Base-by-base conservation (phyloP, 768 basidiomycete species). In the Naganishia vaughanmartiniae region DNA sequence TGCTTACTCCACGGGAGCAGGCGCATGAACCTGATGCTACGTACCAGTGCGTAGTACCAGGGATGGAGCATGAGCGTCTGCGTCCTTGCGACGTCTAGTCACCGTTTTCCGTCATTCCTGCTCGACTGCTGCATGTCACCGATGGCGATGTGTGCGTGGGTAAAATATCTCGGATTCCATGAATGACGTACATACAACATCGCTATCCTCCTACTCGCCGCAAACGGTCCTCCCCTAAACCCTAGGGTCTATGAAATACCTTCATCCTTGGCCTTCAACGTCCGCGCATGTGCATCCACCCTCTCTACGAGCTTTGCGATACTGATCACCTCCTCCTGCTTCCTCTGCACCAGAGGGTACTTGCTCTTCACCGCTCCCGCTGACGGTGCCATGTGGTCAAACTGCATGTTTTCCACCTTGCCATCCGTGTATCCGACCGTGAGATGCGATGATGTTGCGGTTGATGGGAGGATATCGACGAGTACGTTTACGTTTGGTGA, bases 391-490 rank as follows among this genome's bases (percentile, higher is more conserved):
- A n/a, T 26, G 9, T 21, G 14, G 24, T 56, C 53, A 24, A 72
- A 42, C 15, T 31, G 30, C 28, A 69, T 68, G 53, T 30, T 68
- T 34, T 72, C 71, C 26, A 66, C 42, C 54, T 72, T 72, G 2
- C 71, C 71, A 57, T 72, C 71, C 33, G 67, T 31, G 56, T 72
- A 72, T 45, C 71, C 71, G 55, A 72, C 66, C 0, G 11, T 54
- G 17, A 72, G 42, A 9, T 55, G 53, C 24, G 56, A 34, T 19
- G 28, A 24, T 9, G 46, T 36, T 14, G 42, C 48, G 28, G 15
- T 42, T 11, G 51, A 28, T 15, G 71, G 71, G 12, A 72, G 45
- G 17, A 72, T 66, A n/a, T 48, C 39, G 21, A 72, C 71, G 45
- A 68, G 55, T 0, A 72, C 63, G 66, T 72, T 72, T 19, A 72